Percentiles rank a stretch among this genome's conserved stretches.
phyloP scores from a whole-genome alignment of 495 filamentous ascomycete species.

The Amphirosellinia nigrospora region DNA sequence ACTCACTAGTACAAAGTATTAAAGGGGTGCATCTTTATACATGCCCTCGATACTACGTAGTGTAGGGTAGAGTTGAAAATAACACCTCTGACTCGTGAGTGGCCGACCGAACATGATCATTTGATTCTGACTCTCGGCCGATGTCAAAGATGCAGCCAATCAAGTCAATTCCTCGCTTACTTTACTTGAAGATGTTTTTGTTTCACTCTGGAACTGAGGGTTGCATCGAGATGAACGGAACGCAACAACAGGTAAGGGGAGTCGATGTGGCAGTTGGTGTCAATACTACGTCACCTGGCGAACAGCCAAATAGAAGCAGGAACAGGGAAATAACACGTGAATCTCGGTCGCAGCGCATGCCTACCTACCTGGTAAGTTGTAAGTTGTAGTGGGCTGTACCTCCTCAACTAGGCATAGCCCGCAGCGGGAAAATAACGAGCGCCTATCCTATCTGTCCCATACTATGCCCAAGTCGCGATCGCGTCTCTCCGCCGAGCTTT shows the following conservation, averaged over 20 bases:
- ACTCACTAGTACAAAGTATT: not conserved
- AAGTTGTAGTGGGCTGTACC: constrained; percentile 4
- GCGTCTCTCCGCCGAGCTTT: constrained; percentile 30
- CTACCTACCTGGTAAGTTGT: no score
- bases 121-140: not conserved
- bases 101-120: not conserved
- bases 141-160: not conserved
- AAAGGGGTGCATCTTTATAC: not conserved
- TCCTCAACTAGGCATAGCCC: constrained; percentile 2
- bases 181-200: not conserved
- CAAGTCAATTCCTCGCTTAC: not conserved
- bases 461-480: constrained; percentile 38
- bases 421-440: constrained; percentile 14
- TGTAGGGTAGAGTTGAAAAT: not conserved
- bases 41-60: not conserved
- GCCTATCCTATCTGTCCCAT: not conserved
- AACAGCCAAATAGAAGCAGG: not conserved
- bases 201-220: not conserved
- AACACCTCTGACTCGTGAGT: not conserved
- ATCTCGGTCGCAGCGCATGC: no score
- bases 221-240: not conserved
- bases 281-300: not conserved
- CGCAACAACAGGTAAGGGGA: not conserved
- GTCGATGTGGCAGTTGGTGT: not conserved
- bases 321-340: constrained; percentile 17